Percentiles rank a stretch among this genome's conserved stretches.
Evolutionary conservation across 176 grass and related monocot species (phyloP).

Genomic region (Pontederia crassipes): DNA sequence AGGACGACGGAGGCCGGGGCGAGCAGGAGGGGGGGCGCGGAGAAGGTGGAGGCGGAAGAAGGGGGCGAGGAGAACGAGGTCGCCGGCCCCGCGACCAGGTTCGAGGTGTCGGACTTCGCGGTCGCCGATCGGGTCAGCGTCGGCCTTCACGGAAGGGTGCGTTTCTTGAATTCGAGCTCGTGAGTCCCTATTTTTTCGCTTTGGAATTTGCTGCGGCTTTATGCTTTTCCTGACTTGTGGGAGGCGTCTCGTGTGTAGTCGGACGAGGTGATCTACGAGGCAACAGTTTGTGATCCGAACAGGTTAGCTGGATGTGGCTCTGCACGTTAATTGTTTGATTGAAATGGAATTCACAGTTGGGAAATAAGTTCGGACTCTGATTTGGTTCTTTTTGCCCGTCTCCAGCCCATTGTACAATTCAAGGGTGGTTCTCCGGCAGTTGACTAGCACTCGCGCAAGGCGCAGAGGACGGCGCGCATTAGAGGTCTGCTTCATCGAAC

Average conservation of each 20-base stretch:
- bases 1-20: conserved; percentile 14
- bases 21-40: conserved; percentile 6
- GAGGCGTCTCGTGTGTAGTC: conserved; percentile 29
- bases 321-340: not conserved
- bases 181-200: conserved; percentile 11
- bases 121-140: conserved; percentile 71
- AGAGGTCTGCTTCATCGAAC: conserved; percentile 38
- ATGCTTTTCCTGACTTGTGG: not conserved
- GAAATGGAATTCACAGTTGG: not conserved
- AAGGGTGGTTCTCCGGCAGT: conserved; percentile 75
- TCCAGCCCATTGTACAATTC: conserved; percentile 60
- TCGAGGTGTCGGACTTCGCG: conserved; percentile 61
- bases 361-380: not conserved
- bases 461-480: conserved; percentile 82
- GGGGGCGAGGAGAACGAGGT: conserved; percentile 1
- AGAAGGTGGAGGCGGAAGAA: conserved; percentile 7
- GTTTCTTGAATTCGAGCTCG: not conserved
- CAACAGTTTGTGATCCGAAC: conserved; percentile 63
- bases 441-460: conserved; percentile 64
- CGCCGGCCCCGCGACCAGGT: conserved; percentile 49
- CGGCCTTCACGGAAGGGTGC: conserved; percentile 82
- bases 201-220: not conserved
- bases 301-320: conserved; percentile 45
- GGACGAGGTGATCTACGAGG: conserved; percentile 86
- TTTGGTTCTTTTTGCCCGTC: conserved; percentile 17